Evolutionary conservation across 169 alveolate genomes (phyloP), one percentile per base, ranked within the genome.

Genomic region (Theileria orientalis): DNA sequence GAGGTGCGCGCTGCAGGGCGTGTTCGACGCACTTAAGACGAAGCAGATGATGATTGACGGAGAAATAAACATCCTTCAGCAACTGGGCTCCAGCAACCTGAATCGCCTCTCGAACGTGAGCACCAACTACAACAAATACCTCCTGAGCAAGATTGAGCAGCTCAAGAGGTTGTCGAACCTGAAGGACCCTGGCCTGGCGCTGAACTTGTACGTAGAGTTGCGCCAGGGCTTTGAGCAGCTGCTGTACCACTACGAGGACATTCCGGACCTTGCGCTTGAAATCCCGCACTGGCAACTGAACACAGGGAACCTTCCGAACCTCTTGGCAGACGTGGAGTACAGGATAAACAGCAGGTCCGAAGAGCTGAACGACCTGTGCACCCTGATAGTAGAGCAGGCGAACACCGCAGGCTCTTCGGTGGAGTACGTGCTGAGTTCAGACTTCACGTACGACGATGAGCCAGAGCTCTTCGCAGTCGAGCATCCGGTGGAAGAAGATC

Each of bases 261-360:
- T 82, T 0, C 84, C 77, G 33, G 83, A 73, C 23, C 79, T 82
- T 23, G 51, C 40, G 25, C 74, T 73, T 5, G 84, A 72, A 21
- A 51, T 82, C 11, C 89, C 83, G 21, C 89, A 82, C 44, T 82
- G 89, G 89, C 78, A 82, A 21, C 46, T 82, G 23, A 68, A 82
- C 60, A 16, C 62, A 13, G 80, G 80, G 13, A 82, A 82, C 74
- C 41, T 82, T 14, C 75, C 70, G 19, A 82, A 73, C 42, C 67
- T 82, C 29, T 30, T 82, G 32, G 35, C 74, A 25, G 75, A 64
- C n/a, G 25, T 56, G n/a, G 84, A 82, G 35, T 14, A 51, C 6
- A 37, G 83, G 40, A 35, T 79, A 23, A 57, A 69, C 56, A 9
- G 14, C 11, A 51, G 32, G 21, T 0, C 51, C 21, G 66, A 69